A percentile compares a stretch with the other conserved stretches of the same genome.
Conservation (phyloP, 495 filamentous ascomycete species). For the Jackrogersella minutella region DNA sequence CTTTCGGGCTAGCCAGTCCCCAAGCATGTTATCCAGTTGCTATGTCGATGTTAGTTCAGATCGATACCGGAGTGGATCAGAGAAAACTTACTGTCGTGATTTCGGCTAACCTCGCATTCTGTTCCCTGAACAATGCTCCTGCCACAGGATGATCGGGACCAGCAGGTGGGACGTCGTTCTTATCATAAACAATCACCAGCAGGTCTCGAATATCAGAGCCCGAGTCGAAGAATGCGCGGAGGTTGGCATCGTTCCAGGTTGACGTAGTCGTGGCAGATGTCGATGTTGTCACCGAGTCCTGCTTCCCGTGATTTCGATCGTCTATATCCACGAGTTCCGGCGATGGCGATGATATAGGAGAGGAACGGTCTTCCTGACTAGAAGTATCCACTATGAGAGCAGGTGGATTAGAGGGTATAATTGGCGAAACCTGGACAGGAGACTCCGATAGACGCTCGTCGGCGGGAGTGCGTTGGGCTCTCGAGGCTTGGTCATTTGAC, state of each 20-base stretch:
- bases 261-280: conserved; percentile 52
- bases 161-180: conserved; percentile 77
- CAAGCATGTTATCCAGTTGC: conserved; percentile 85
- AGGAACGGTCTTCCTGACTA: conserved; percentile 69
- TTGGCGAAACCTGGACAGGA: conserved; percentile 75
- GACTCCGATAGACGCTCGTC: conserved; percentile 74
- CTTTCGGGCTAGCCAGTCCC: conserved; percentile 78
- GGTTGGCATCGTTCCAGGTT: conserved; percentile 84
- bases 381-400: conserved; percentile 71
- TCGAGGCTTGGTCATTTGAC: conserved; percentile 36
- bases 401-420: conserved; percentile 60
- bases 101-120: conserved; percentile 80
- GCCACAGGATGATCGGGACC: conserved; percentile 85
- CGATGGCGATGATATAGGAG: conserved; percentile 71
- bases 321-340: conserved; percentile 68
- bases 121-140: conserved; percentile 79
- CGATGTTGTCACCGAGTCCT: conserved; percentile 56
- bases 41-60: conserved; percentile 43
- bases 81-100: conserved; percentile 71
- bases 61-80: neutral
- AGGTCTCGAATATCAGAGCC: conserved; percentile 90
- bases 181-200: conserved; percentile 90
- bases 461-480: conserved; percentile 39
- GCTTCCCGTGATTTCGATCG: conserved; percentile 48
- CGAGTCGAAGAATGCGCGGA: conserved; percentile 91